phyloP scores from a whole-genome alignment of 352 stramenopile species.

The Thalassiosira gravida region DNA sequence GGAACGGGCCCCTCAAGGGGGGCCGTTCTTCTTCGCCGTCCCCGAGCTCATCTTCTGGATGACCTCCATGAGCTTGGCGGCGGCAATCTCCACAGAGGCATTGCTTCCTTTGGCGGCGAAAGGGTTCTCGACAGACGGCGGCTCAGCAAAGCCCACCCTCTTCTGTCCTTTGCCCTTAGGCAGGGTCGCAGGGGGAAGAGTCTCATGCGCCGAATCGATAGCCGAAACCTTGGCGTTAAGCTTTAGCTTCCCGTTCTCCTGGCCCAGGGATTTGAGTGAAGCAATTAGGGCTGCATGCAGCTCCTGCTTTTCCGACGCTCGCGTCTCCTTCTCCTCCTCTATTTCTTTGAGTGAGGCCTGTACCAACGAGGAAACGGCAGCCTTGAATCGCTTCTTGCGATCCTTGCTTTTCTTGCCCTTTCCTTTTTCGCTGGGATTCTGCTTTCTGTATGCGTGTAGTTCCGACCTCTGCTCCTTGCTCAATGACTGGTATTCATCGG shows the following conservation, averaged over 20 bases:
- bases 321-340: no score
- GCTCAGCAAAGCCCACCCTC: background rate
- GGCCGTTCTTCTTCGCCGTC: background rate
- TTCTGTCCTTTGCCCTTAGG: background rate
- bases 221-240: background rate
- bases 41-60: background rate
- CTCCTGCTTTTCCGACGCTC: no score
- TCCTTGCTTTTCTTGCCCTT: background rate
- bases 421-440: conserved; percentile 4
- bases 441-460: background rate
- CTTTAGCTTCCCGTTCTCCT: background rate
- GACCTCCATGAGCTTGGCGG: background rate
- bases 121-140: no score
- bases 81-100: background rate
- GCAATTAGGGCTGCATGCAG: background rate
- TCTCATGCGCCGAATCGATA: no score
- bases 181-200: background rate
- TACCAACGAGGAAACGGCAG: background rate
- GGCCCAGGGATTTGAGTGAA: background rate
- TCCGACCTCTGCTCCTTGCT: conserved; percentile 10
- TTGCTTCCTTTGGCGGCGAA: no score
- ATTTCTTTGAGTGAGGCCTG: no score
- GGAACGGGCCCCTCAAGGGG: background rate
- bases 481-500: background rate
- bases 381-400: background rate